phyloP scores from a whole-genome alignment of 352 stramenopile species.

The Phytophthora tentaculata region DNA sequence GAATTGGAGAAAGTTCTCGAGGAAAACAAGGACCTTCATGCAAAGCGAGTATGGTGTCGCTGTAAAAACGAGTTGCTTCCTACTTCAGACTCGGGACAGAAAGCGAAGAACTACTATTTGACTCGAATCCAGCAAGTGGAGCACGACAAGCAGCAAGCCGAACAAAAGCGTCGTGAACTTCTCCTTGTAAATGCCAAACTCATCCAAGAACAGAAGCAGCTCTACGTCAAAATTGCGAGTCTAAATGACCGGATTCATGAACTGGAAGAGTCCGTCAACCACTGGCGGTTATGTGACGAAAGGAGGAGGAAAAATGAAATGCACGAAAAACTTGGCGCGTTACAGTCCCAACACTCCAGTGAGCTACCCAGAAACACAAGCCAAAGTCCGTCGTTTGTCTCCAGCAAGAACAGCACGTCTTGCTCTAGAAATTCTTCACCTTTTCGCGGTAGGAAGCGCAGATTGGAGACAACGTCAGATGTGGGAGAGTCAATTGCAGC shows the following conservation, averaged over 20 bases:
- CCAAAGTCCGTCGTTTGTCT: too few species aligned
- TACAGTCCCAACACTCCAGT: too few species aligned
- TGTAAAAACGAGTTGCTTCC: constrained; percentile 13
- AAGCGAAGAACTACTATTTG: constrained; percentile 46
- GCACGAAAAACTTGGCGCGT: constrained; percentile 8
- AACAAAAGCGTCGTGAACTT: constrained; percentile 67
- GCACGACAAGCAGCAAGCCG: constrained; percentile 43
- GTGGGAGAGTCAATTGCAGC: background rate
- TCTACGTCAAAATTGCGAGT: constrained; percentile 45
- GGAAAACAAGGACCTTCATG: constrained; percentile 49
- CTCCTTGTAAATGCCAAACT: constrained; percentile 73
- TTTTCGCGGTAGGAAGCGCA: constrained; percentile 14
- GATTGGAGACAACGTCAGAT: background rate
- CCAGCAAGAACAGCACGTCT: too few species aligned
- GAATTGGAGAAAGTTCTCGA: constrained; percentile 57
- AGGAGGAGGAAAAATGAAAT: constrained; percentile 46
- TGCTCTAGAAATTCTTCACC: too few species aligned
- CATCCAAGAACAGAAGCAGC: constrained; percentile 67
- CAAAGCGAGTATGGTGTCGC: constrained; percentile 22
- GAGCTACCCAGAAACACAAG: background rate
- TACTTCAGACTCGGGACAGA: constrained; percentile 13
- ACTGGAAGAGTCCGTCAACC: constrained; percentile 61
- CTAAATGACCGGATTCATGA: constrained; percentile 39
- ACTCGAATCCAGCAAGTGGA: constrained; percentile 64
- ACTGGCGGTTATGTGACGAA: constrained; percentile 57